Percentiles rank a stretch among this genome's conserved stretches.
Evolutionary conservation across 495 filamentous ascomycete genomes (phyloP).

Genomic region (Recurvomyces mirabilis): DNA sequence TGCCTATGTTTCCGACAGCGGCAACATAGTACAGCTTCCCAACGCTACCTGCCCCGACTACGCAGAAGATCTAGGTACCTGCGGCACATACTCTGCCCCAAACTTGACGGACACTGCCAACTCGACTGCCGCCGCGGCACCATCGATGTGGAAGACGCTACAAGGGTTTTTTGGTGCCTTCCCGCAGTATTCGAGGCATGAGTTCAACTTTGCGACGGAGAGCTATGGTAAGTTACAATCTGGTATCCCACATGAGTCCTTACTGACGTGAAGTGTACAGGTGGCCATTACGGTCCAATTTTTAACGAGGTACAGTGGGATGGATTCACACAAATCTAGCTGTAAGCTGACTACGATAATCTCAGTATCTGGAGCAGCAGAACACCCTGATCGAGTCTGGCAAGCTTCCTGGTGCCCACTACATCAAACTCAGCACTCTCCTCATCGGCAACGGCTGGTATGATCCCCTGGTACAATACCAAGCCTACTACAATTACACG

Average conservation of each 20-base stretch:
- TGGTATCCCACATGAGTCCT: too few species aligned
- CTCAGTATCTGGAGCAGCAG: slow-evolving; percentile 54
- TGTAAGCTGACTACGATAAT: too few species aligned
- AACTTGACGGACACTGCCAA: slow-evolving; percentile 43
- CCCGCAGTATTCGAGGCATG: slow-evolving; percentile 44
- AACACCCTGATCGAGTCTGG: slow-evolving; percentile 41
- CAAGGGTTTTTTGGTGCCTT: slow-evolving; percentile 56
- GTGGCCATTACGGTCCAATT: slow-evolving; percentile 48
- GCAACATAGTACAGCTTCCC: slow-evolving; percentile 32
- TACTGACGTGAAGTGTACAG: too few species aligned
- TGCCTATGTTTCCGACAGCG: slow-evolving; percentile 30
- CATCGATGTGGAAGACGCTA: slow-evolving; percentile 47
- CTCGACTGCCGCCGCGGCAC: slow-evolving; percentile 43
- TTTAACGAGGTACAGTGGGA: slow-evolving; percentile 36
- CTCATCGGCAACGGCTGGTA: slow-evolving; percentile 42
- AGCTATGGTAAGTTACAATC: slow-evolving; percentile 48
- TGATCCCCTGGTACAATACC: slow-evolving; percentile 29
- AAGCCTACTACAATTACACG: slow-evolving; percentile 55
- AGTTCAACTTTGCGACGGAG: slow-evolving; percentile 50
- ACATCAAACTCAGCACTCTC: slow-evolving; percentile 45
- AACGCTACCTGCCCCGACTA: slow-evolving; percentile 44
- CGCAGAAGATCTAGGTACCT: slow-evolving; percentile 33
- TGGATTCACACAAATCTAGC: too few species aligned
- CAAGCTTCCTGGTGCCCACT: slow-evolving; percentile 27
- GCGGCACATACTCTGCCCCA: slow-evolving; percentile 45